Conservation (phyloP, 2,329 filamentous ascomycete genomes). For the Tolypocladium paradoxum region DNA sequence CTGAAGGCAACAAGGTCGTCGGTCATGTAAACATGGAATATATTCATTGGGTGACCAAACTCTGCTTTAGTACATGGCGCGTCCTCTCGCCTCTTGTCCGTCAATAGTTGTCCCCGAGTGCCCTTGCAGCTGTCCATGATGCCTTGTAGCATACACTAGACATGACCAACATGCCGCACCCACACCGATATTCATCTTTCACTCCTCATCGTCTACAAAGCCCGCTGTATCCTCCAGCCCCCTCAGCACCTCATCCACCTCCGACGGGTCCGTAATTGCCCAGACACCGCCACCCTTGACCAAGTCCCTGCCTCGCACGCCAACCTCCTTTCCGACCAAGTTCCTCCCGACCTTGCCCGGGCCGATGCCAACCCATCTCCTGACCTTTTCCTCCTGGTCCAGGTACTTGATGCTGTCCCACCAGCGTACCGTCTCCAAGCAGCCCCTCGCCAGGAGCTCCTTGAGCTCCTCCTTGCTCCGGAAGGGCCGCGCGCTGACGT, state of each 20-base stretch:
- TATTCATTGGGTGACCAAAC: not conserved
- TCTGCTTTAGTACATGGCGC: not conserved
- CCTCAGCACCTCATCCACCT: conserved; percentile 58
- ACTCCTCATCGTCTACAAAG: conserved; percentile 36
- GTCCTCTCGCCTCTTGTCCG: not conserved
- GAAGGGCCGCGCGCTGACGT: conserved; percentile 75
- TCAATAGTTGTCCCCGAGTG: not conserved
- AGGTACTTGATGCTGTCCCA: conserved; percentile 88
- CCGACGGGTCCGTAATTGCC: conserved; percentile 74
- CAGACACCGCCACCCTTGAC: conserved; percentile 87
- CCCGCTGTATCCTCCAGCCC: conserved; percentile 55
- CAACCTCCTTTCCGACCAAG: conserved; percentile 89
- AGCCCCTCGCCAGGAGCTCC: conserved; percentile 68
- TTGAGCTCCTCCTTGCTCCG: conserved; percentile 61
- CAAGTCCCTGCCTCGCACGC: conserved; percentile 65
- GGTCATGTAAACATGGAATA: not conserved
- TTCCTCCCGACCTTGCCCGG: conserved; percentile 91
- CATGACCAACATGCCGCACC: not conserved
- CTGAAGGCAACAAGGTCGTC: too few species aligned
- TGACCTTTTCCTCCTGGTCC: conserved; percentile 70
- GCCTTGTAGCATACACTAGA: not conserved
- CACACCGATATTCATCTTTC: not conserved
- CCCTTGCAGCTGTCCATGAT: not conserved
- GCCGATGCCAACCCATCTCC: conserved; percentile 83
- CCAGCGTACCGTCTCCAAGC: conserved; percentile 88